Conservation (phyloP, 208 protist species). For the Naegleria gruberi region DNA sequence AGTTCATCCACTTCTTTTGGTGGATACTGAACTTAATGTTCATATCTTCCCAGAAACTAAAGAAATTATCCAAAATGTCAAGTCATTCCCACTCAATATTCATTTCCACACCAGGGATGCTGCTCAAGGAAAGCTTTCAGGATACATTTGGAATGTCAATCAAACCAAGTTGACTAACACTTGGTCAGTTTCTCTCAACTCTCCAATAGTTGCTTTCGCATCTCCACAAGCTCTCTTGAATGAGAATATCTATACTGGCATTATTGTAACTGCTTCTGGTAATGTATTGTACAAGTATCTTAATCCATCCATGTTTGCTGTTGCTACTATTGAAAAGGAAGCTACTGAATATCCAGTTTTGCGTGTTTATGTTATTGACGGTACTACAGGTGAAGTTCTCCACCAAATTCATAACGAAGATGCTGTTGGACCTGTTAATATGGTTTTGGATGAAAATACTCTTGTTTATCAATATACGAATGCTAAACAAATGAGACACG, state of each 20-base stretch:
- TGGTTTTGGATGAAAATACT: not conserved
- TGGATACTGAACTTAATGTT: not conserved
- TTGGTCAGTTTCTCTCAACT: not conserved
- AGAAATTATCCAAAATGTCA: not conserved
- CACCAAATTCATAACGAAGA: not conserved
- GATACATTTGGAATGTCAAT: not conserved
- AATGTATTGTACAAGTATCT: constrained; percentile 3
- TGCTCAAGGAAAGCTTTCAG: not conserved
- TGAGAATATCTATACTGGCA: not conserved
- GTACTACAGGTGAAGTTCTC: not conserved
- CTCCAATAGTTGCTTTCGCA: not conserved
- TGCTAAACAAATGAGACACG: not conserved
- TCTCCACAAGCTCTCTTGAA: not conserved
- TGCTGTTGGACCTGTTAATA: not conserved
- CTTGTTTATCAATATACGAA: not conserved
- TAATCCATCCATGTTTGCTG: not conserved
- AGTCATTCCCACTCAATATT: not conserved
- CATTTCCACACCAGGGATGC: not conserved
- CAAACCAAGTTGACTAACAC: not conserved
- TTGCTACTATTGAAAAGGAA: not conserved
- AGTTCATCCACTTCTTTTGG: not conserved
- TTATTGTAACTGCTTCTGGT: not conserved
- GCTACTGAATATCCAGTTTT: not conserved
- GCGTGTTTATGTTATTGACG: not conserved
- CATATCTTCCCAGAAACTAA: not conserved